Base-by-base conservation (phyloP, 2,329 filamentous ascomycete genomes). In the Claviceps africana region DNA sequence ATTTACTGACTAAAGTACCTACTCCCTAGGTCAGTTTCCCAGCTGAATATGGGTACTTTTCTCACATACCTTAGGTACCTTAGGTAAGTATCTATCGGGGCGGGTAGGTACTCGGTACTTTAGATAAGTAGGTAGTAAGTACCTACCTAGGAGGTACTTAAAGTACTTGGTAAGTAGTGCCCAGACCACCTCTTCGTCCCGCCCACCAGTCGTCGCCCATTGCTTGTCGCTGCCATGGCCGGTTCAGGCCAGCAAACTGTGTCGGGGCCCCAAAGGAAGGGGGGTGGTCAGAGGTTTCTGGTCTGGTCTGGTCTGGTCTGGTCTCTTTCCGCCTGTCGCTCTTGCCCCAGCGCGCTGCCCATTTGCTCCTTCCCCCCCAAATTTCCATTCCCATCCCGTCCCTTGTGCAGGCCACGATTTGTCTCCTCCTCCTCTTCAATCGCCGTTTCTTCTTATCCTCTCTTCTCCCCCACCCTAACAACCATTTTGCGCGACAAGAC, bases 301-400 rank as follows among this genome's bases (percentile, higher is more conserved):
- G 25, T 25, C 11, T 9, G 31, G 31, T 33, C 11, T 15, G 10
- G 19, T 33, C 40, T 25, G 25, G 31, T 7, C 31, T 49, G 30
- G 49, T 46, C 31, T 57, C 56, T 60, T 55, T 53, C 54, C 51
- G 54, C 55, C 62, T 61, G 63, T 67, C 64, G 65, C 64, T 66
- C 65, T 61, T 68, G 51, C 64, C 65, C 64, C 62, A 60, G 65
- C 35, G 25, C 44, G 47, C 35, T 43, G 22, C 48, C 37, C 51
- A 50, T 53, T 35, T 37, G 47, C 33, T 45, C 63, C 61, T 60
- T 62, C 61, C 63, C 61, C 64, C 60, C 33, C 31, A 63, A 61
- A 57, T 55, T 56, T 58, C 62, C 60, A 60, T 64, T 62, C 60
- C 62, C 61, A 60, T 61, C 57, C 62, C 45, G 33, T 48, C 35